Evolutionary conservation across 2,329 filamentous ascomycete genomes (phyloP), one percentile per base, ranked within the genome.

Genomic region (Didymella arachidicola): DNA sequence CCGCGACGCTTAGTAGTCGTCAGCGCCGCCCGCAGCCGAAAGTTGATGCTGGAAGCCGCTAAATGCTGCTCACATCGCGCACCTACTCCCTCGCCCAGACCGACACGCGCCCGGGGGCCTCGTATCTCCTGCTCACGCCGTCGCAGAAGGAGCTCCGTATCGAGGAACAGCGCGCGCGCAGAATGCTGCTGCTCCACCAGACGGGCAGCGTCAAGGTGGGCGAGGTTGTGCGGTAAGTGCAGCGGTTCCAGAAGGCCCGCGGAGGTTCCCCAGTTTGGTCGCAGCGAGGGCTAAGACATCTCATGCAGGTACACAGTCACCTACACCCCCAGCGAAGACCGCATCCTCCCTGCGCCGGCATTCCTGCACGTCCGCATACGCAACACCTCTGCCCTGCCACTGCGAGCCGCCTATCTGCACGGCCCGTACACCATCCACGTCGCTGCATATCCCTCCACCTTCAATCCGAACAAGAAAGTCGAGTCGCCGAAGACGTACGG

Each of bases 391-490:
- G 90, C 92, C 57, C 91, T 97, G 64, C 91, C 95, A 16, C 83
- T 98, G 38, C 91, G 95, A 72, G 95, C 95, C 53, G 95, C 95
- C 56, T 99, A 97, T 76, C 89, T 99, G 53, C 95, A 97, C 79
- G 95, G 95, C 0, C 95, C 95, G 1, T 99, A 99, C 75, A 96
- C 89, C 0, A 84, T 98, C 36, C 93, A 92, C 70, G 89, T 93
- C 47, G 88, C 93, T 50, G 91, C 93, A 25, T 96, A 96, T 70
- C 92, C 94, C 0, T 84, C 90, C 16, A 86, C 84, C 45, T 98
- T 95, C 80, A 85, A 93, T 70, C 92, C 94, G 2, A 93, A 97
- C 78, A 81, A 84, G 65, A 93, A 92, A 74, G 88, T 90, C 67
- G 86, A 88, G 57, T 83, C 89, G 50, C 84, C 89, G 1, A 85